These are phyloP conservation scores for Physaria fendleri DNA, from an alignment of 345 rosid species.

Conservation along the genomic window DNA sequence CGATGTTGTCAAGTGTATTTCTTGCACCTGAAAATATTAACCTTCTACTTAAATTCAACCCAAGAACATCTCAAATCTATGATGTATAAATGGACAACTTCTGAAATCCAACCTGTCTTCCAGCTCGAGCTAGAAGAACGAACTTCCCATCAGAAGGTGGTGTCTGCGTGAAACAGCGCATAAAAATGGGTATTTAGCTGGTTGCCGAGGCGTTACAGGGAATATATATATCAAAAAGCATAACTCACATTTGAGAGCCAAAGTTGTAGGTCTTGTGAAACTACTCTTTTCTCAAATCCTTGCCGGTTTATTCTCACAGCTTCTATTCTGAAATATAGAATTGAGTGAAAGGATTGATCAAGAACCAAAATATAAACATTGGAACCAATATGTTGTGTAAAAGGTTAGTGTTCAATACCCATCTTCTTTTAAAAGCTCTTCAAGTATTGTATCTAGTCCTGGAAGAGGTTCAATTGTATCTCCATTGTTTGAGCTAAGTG, in stretches of 20 bases:
- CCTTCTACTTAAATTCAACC: background rate
- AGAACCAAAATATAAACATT: background rate
- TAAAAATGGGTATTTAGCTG: background rate
- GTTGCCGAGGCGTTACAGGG: too few relatives aligned
- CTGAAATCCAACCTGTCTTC: slow-evolving; percentile 55
- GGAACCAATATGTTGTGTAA: background rate
- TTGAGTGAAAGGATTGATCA: background rate
- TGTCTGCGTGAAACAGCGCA: slow-evolving; percentile 38
- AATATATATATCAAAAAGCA: too few relatives aligned
- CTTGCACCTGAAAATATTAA: slow-evolving; percentile 63
- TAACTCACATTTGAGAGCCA: slow-evolving; percentile 90
- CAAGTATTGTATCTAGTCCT: slow-evolving; percentile 63
- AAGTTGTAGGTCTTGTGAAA: slow-evolving; percentile 89
- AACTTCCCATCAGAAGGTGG: slow-evolving; percentile 55
- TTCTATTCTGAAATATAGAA: slow-evolving; percentile 47
- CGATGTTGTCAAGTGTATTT: slow-evolving; percentile 62
- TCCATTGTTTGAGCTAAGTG: slow-evolving; percentile 25
- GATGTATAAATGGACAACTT: background rate
- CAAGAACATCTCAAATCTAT: background rate
- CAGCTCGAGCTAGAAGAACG: slow-evolving; percentile 80
- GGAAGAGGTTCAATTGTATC: slow-evolving; percentile 64
- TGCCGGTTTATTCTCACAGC: slow-evolving; percentile 61
- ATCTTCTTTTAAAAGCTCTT: slow-evolving; percentile 63
- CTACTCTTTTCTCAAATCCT: slow-evolving; percentile 90
- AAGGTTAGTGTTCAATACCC: slow-evolving; percentile 71